A percentile compares a stretch with the other conserved stretches of the same genome.
phyloP scores from a whole-genome alignment of 164 flowering plant species.

The Tinospora cordifolia region DNA sequence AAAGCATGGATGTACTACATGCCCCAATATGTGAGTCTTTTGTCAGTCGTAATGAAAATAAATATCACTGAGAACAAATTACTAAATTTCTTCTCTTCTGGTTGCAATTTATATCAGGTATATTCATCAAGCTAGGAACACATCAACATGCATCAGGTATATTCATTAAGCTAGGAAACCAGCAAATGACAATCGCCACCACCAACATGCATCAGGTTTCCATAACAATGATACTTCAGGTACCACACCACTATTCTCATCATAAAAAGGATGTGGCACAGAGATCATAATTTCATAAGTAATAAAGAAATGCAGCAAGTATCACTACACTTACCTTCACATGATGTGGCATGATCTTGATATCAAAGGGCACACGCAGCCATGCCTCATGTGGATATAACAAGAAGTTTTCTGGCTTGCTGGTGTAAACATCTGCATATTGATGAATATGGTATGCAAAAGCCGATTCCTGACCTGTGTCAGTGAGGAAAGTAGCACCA shows the following conservation, averaged over 20 bases:
- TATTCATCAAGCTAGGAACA: too few relatives aligned
- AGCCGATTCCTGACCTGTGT: conserved; percentile 90
- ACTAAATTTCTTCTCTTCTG: too few relatives aligned
- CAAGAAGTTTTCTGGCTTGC: conserved; percentile 87
- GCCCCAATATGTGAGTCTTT: too few relatives aligned
- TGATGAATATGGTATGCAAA: conserved; percentile 91
- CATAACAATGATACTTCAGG: background rate
- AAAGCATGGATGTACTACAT: too few relatives aligned
- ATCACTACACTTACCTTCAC: conserved; percentile 56
- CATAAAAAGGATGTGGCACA: background rate
- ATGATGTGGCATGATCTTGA: conserved; percentile 98
- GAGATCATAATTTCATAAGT: background rate
- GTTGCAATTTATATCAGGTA: too few relatives aligned
- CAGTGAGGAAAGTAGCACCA: conserved; percentile 92
- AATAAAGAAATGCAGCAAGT: background rate
- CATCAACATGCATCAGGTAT: too few relatives aligned
- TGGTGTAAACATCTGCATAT: conserved; percentile 94
- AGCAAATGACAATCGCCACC: too few relatives aligned
- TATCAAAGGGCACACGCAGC: conserved; percentile 85
- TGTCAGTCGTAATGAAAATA: too few relatives aligned
- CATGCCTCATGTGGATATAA: conserved; percentile 76
- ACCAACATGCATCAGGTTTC: too few relatives aligned
- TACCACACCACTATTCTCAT: background rate
- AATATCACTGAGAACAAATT: too few relatives aligned
- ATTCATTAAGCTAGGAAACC: too few relatives aligned